A percentile compares a stretch with the other conserved stretches of the same genome.
Conservation (phyloP, 2,329 filamentous ascomycete genomes). For the Trichoderma arundinaceum region DNA sequence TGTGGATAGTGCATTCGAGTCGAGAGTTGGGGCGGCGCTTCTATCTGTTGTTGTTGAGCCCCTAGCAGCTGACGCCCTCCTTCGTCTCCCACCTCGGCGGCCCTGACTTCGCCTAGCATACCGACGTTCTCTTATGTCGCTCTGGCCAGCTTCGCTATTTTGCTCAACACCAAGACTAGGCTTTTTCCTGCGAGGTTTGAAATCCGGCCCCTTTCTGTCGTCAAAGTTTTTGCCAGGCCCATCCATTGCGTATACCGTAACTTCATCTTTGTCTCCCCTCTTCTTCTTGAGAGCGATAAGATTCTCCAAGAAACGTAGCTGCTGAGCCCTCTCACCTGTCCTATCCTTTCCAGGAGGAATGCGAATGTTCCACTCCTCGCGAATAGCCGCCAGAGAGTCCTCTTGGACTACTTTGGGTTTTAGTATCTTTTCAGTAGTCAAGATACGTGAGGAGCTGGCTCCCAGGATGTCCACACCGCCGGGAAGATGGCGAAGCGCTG, state of each 20-base stretch:
- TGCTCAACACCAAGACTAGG: slow-evolving; percentile 30
- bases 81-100: slow-evolving; percentile 24
- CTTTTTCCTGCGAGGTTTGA: slow-evolving; percentile 43
- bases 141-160: slow-evolving; percentile 38
- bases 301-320: slow-evolving; percentile 66
- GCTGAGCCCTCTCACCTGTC: slow-evolving; percentile 54
- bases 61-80: slow-evolving; percentile 30
- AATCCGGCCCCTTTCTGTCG: slow-evolving; percentile 51
- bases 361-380: slow-evolving; percentile 51
- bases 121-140: slow-evolving; percentile 26
- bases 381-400: slow-evolving; percentile 48
- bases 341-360: slow-evolving; percentile 54
- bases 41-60: slow-evolving; percentile 31
- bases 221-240: slow-evolving; percentile 50
- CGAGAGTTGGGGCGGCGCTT: not conserved
- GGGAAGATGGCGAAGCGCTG: slow-evolving; percentile 56
- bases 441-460: slow-evolving; percentile 71
- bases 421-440: slow-evolving; percentile 68
- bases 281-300: slow-evolving; percentile 68
- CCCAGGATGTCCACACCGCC: slow-evolving; percentile 73
- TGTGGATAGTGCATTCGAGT: slow-evolving; percentile 39
- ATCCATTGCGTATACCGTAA: slow-evolving; percentile 63
- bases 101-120: slow-evolving; percentile 33
- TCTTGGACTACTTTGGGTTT: slow-evolving; percentile 50
- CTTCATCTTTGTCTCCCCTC: slow-evolving; percentile 68